Percentiles rank a stretch among this genome's conserved stretches.
Evolutionary conservation across 2,329 filamentous ascomycete genomes (phyloP).

Genomic region (Claviceps quebecensis): DNA sequence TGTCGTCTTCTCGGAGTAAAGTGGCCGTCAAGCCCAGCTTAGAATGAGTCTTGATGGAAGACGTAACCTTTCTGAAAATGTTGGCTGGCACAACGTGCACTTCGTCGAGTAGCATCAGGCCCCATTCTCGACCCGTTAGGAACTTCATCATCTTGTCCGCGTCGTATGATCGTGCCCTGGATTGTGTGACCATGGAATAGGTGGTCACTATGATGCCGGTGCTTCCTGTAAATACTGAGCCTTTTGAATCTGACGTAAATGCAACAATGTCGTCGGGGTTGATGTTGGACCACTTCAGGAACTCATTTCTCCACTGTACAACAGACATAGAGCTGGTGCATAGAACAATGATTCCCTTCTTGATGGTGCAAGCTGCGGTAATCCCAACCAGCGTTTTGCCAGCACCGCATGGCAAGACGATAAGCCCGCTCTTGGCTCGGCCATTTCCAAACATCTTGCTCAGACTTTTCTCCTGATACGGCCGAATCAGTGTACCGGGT

Average conservation of each 20-base stretch:
- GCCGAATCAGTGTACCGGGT: slow-evolving; percentile 75
- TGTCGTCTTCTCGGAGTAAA: slow-evolving; percentile 89
- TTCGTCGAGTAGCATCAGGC: slow-evolving; percentile 91
- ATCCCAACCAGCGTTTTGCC: slow-evolving; percentile 98
- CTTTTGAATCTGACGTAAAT: slow-evolving; percentile 90
- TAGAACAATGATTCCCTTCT: slow-evolving; percentile 88
- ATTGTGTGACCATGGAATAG: slow-evolving; percentile 97
- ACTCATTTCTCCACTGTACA: slow-evolving; percentile 91
- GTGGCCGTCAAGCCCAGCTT: slow-evolving; percentile 93
- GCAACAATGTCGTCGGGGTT: slow-evolving; percentile 85
- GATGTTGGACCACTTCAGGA: slow-evolving; percentile 95
- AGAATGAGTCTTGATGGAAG: slow-evolving; percentile 83
- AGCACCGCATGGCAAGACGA: slow-evolving; percentile 89
- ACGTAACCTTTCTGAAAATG: slow-evolving; percentile 90
- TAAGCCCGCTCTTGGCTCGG: slow-evolving; percentile 91
- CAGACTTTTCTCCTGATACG: slow-evolving; percentile 94
- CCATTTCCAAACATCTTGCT: slow-evolving; percentile 99
- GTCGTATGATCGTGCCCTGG: slow-evolving; percentile 74
- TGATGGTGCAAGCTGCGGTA: slow-evolving; percentile 92
- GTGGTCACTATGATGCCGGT: slow-evolving; percentile 96
- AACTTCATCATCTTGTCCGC: slow-evolving; percentile 98
- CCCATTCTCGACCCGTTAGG: slow-evolving; percentile 81
- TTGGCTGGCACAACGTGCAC: slow-evolving; percentile 95
- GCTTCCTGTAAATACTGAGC: slow-evolving; percentile 61
- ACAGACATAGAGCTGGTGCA: slow-evolving; percentile 98